phyloP scores from a whole-genome alignment of 148 eudicot species.

The Linanthus parryae region DNA sequence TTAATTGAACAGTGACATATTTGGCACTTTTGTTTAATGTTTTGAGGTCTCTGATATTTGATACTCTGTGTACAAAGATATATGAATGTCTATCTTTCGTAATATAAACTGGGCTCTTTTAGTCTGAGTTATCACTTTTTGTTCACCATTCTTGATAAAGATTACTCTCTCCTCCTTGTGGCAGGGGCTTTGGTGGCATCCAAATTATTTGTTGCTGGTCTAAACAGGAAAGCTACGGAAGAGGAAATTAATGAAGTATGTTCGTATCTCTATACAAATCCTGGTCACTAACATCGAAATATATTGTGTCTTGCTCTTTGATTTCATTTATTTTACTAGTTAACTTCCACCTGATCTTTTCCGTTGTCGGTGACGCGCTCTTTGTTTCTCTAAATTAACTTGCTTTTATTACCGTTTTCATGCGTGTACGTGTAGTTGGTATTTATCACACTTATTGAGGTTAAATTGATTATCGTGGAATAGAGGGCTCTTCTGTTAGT shows the following conservation, averaged over 20 bases:
- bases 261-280: conserved; percentile 3
- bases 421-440: background rate
- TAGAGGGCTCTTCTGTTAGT: too few relatives aligned
- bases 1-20: too few relatives aligned
- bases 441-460: too few relatives aligned
- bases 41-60: too few relatives aligned
- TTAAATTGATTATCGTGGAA: too few relatives aligned
- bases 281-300: background rate
- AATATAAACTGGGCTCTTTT: too few relatives aligned
- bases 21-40: too few relatives aligned
- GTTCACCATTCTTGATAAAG: conserved; percentile 2
- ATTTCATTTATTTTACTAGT: too few relatives aligned
- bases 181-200: conserved; percentile 17
- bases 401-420: conserved; percentile 4
- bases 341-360: too few relatives aligned
- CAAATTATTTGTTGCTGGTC: conserved; percentile 73
- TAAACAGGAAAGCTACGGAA: conserved; percentile 68
- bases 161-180: background rate
- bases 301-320: conserved; percentile 1
- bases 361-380: too few relatives aligned
- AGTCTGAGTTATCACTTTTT: background rate
- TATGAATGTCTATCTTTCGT: too few relatives aligned
- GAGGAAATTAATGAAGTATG: conserved; percentile 70
- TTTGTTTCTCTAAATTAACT: background rate
- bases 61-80: too few relatives aligned